Evolutionary conservation across 2,329 filamentous ascomycete species (phyloP).

Genomic region (Pestalotiopsis sp.): DNA sequence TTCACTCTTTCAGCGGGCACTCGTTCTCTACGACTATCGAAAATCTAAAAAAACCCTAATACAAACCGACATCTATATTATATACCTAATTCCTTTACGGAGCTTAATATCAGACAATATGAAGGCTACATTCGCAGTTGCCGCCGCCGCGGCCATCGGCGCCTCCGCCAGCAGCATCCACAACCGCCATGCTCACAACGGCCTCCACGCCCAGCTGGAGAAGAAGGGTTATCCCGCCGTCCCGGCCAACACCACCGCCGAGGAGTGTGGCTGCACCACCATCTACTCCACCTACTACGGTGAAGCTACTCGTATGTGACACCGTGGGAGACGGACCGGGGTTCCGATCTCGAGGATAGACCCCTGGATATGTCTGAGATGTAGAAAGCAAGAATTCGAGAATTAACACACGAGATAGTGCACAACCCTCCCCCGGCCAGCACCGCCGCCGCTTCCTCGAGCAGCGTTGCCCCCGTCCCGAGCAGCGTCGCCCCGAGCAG

Average conservation of each 20-base stretch:
- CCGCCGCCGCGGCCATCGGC: conserved; percentile 64
- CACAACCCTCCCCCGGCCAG: conserved; percentile 37
- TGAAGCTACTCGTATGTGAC: conserved; percentile 62
- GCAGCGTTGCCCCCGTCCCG: conserved; percentile 2
- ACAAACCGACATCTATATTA: conserved; percentile 28
- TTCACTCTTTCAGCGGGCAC: conserved; percentile 90
- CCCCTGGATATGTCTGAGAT: background rate
- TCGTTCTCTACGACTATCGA: conserved; percentile 58
- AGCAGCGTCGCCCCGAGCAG: conserved; percentile 17
- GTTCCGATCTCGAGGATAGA: background rate
- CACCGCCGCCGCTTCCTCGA: conserved; percentile 19
- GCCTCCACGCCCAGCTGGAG: conserved; percentile 49
- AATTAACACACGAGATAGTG: conserved; percentile 38
- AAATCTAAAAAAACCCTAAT: background rate
- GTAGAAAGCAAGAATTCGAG: background rate
- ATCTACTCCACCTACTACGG: conserved; percentile 74
- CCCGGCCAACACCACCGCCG: conserved; percentile 40
- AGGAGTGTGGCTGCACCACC: conserved; percentile 69
- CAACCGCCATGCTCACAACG: conserved; percentile 65
- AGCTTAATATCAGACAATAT: conserved; percentile 47
- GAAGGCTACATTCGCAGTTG: conserved; percentile 72
- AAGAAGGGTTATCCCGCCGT: conserved; percentile 46
- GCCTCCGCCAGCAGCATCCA: conserved; percentile 55
- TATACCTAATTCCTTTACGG: conserved; percentile 17
- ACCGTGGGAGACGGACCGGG: too few relatives aligned